These are phyloP conservation scores for Coemansia sp. DNA, from an alignment of 192 early-diverging fungal genomes.

Conservation along the genomic window DNA sequence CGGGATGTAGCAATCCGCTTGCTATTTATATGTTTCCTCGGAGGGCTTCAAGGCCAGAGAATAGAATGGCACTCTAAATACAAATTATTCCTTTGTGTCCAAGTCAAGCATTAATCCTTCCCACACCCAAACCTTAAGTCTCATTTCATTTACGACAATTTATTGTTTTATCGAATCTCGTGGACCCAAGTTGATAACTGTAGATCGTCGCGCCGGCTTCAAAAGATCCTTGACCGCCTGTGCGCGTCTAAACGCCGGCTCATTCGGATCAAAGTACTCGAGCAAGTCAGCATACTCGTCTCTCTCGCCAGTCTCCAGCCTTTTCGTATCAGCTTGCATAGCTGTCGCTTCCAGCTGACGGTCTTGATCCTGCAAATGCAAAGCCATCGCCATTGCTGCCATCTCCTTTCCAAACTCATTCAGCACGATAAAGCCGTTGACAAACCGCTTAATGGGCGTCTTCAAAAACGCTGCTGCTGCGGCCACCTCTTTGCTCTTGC, in stretches of 20 bases:
- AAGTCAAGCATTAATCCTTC: too few species aligned
- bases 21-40: too few species aligned
- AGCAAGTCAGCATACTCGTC: slow-evolving; percentile 43
- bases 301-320: not conserved
- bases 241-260: slow-evolving; percentile 27
- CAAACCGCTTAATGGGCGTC: slow-evolving; percentile 55
- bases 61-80: too few species aligned
- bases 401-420: slow-evolving; percentile 66
- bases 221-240: slow-evolving; percentile 15
- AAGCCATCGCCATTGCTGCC: slow-evolving; percentile 56
- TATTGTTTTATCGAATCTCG: too few species aligned
- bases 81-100: too few species aligned
- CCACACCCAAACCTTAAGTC: too few species aligned
- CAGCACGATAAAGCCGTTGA: slow-evolving; percentile 59
- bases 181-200: too few species aligned
- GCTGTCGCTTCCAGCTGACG: slow-evolving; percentile 11
- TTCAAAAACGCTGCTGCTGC: slow-evolving; percentile 24
- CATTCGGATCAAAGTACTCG: slow-evolving; percentile 41
- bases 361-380: slow-evolving; percentile 48
- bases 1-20: too few species aligned
- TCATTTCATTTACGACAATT: too few species aligned
- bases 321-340: not conserved
- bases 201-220: not conserved
- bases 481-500: slow-evolving; percentile 12
- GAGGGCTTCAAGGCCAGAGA: too few species aligned